These are phyloP conservation scores for Azolla pinnata DNA, from an alignment of 75 land plant species.

Conservation along the genomic window DNA sequence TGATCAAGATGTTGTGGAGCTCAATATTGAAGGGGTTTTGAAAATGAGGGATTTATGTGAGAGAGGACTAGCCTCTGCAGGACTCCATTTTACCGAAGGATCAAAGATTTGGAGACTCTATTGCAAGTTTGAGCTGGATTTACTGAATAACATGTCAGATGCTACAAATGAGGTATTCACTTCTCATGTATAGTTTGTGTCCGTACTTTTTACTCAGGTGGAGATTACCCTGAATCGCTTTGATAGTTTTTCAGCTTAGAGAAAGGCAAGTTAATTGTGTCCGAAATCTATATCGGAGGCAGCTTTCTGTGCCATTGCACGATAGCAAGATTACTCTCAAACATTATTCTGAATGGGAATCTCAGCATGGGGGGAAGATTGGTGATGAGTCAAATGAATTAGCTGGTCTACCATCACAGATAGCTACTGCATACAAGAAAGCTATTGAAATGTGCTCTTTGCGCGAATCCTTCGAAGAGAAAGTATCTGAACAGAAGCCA, in stretches of 20 bases:
- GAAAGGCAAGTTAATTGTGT: conserved; percentile 56
- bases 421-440: conserved; percentile 56
- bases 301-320: conserved; percentile 61
- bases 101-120: conserved; percentile 72
- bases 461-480: conserved; percentile 50
- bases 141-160: conserved; percentile 46
- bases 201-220: not conserved
- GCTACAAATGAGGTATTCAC: conserved; percentile 41
- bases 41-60: conserved; percentile 77
- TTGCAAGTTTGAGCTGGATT: conserved; percentile 72
- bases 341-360: conserved; percentile 79
- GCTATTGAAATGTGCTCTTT: conserved; percentile 61
- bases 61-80: conserved; percentile 77
- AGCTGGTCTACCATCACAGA: conserved; percentile 46
- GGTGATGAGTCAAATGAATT: conserved; percentile 35
- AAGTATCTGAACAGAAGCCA: conserved; percentile 34
- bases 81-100: conserved; percentile 74
- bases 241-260: conserved; percentile 42
- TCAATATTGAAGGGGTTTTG: conserved; percentile 40
- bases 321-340: conserved; percentile 37
- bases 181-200: not conserved
- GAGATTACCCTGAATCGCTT: not conserved
- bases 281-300: conserved; percentile 65
- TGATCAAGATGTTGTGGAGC: conserved; percentile 50
- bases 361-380: conserved; percentile 44